Evolutionary conservation across 148 eudicot species (phyloP), one percentile per base, ranked within the genome.

Genomic region (Chenopodium album): DNA sequence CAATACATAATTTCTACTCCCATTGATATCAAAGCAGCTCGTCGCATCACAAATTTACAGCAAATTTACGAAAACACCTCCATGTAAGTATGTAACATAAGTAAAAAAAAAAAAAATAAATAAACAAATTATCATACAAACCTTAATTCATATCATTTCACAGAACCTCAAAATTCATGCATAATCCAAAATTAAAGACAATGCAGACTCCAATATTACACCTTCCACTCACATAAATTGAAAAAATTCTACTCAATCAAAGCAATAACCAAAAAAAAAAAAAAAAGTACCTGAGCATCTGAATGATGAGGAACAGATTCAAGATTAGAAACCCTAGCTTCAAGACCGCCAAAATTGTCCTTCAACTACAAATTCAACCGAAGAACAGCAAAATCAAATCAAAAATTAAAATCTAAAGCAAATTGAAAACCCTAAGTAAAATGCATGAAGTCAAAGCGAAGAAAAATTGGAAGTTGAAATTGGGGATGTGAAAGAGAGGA

Each of bases 281-380:
- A 14, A 54, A 77, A 16, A 71, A 77, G 22, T 47, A 83, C 86
- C 86, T 72, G 83, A 63, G 23, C 62, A 76, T 34, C 71, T 1
- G 83, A 59, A 76, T 12, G 26, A 41, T 9, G 80, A 80, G 83
- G 77, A 71, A 31, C 67, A 69, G 76, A 48, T 54, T 84, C 86
- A 50, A 84, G 83, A 54, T 28, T 71, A 3, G 75, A 71, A 81
- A 81, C 81, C 76, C 86, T 76, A 4, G 86, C 37, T 52, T 84
- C 70, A 34, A 84, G 66, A 29, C 81, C 78, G 65, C 84, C 86
- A n/a, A 84, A 80, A 77, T 81, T 84, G 22, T 81, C 81, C 75
- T 84, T 75, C 8, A 84, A 82, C 86, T 84, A 59, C 68, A 11
- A 81, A 34, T 56, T 41, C 2, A 66, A 84, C 16, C 76, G 3